Percentiles rank a stretch among this genome's conserved stretches.
Evolutionary conservation across 73 alveolate genomes (phyloP).

Genomic region (Blepharisma stoltei): DNA sequence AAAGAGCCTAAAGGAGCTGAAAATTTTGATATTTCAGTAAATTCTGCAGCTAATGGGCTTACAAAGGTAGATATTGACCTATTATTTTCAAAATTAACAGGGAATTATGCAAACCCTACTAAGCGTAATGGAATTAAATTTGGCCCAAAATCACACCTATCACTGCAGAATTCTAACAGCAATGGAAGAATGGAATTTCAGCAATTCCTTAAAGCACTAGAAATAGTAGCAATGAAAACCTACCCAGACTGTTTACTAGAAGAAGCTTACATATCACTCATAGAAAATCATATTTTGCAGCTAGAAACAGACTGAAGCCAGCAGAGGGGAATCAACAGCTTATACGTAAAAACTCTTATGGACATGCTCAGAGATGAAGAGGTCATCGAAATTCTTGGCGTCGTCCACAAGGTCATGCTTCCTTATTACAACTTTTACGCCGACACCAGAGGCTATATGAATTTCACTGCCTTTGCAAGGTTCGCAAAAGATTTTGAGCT

Average conservation of each 20-base stretch:
- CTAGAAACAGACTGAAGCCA: conserved; percentile 28
- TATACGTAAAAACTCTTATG: conserved; percentile 59
- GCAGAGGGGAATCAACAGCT: conserved; percentile 18
- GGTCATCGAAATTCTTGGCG: conserved; percentile 57
- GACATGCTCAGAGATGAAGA: conserved; percentile 63
- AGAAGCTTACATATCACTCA: conserved; percentile 29
- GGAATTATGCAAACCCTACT: background rate
- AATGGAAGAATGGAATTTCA: conserved; percentile 56
- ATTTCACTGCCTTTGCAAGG: conserved; percentile 50
- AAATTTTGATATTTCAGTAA: background rate
- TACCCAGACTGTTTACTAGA: conserved; percentile 14
- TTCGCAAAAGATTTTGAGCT: conserved; percentile 70
- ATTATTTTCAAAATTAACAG: conserved; percentile 50
- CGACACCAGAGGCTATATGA: conserved; percentile 48
- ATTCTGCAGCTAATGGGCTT: conserved; percentile 15
- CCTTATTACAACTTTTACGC: conserved; percentile 59
- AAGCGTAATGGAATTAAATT: background rate
- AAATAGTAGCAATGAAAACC: conserved; percentile 40
- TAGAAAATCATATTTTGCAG: conserved; percentile 34
- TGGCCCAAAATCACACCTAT: conserved; percentile 17
- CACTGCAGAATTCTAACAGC: conserved; percentile 17
- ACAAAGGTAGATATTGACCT: conserved; percentile 59
- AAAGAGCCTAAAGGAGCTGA: background rate
- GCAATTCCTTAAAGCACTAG: conserved; percentile 46
- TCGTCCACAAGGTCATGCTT: conserved; percentile 54